Conservation (phyloP, 1,139 yeast genomes). For the Protomyces lactucae-debilis region DNA sequence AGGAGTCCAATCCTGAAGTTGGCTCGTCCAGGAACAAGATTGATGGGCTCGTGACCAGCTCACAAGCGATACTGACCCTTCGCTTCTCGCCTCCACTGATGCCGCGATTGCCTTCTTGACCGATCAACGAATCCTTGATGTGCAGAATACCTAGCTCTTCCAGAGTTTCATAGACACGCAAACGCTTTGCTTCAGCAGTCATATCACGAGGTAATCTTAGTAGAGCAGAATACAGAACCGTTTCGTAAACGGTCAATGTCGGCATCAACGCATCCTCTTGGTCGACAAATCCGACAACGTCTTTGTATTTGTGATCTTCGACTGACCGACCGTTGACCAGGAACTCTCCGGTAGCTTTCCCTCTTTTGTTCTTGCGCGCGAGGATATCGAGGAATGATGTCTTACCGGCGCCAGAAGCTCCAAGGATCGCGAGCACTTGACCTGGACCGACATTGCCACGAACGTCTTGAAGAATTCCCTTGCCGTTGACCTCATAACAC, state of each 20-base stretch:
- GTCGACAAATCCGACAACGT: constrained; percentile 90
- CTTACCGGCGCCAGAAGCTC: constrained; percentile 98
- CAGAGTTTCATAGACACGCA: constrained; percentile 78
- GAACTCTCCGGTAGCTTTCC: constrained; percentile 59
- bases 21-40: constrained; percentile 81
- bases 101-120: constrained; percentile 84
- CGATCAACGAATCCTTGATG: constrained; percentile 80
- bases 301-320: constrained; percentile 48
- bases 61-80: constrained; percentile 86
- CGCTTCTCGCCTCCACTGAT: constrained; percentile 93
- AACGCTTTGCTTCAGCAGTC: constrained; percentile 65
- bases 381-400: constrained; percentile 85
- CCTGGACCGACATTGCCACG: constrained; percentile 80
- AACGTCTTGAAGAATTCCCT: constrained; percentile 53
- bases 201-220: constrained; percentile 76
- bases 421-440: constrained; percentile 91
- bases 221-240: constrained; percentile 86
- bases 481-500: constrained; percentile 56
- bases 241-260: constrained; percentile 90
- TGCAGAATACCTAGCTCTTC: constrained; percentile 75
- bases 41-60: constrained; percentile 78
- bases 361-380: constrained; percentile 81
- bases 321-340: constrained; percentile 61
- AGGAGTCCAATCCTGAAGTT: constrained; percentile 94
- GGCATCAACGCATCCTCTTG: constrained; percentile 90